Conservation (phyloP, 2,329 filamentous ascomycete genomes). For the Colletotrichum gloeosporioides region DNA sequence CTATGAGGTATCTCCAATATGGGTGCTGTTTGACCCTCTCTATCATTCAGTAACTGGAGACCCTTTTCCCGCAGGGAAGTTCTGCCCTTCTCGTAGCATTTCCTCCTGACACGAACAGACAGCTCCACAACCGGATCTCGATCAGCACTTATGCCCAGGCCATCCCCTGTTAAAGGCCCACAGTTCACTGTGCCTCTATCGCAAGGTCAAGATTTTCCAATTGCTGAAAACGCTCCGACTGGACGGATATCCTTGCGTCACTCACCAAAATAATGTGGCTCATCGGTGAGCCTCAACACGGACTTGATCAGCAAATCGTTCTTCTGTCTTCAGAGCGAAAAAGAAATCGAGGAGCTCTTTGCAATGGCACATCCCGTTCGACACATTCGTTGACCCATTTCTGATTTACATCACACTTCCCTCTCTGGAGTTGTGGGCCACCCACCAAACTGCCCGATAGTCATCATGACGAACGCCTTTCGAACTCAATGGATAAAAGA, state of each 20-base stretch:
- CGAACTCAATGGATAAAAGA: not conserved
- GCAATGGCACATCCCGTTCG: not conserved
- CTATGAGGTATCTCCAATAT: not conserved
- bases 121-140: not conserved
- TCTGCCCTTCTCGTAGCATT: not conserved
- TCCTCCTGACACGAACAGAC: not conserved
- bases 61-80: not conserved
- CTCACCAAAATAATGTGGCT: not conserved
- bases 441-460: not conserved
- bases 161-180: not conserved
- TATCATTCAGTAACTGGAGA: not conserved
- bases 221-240: not conserved
- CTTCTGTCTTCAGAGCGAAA: not conserved
- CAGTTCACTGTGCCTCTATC: not conserved
- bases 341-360: not conserved
- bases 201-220: not conserved
- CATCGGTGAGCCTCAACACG: not conserved
- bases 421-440: not conserved
- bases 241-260: not conserved
- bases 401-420: not conserved
- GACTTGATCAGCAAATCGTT: not conserved
- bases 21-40: not conserved
- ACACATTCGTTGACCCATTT: not conserved
- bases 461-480: not conserved
- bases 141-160: not conserved